Base-by-base conservation (phyloP, 495 filamentous ascomycete genomes). In the Pseudotulostoma volvatum region DNA sequence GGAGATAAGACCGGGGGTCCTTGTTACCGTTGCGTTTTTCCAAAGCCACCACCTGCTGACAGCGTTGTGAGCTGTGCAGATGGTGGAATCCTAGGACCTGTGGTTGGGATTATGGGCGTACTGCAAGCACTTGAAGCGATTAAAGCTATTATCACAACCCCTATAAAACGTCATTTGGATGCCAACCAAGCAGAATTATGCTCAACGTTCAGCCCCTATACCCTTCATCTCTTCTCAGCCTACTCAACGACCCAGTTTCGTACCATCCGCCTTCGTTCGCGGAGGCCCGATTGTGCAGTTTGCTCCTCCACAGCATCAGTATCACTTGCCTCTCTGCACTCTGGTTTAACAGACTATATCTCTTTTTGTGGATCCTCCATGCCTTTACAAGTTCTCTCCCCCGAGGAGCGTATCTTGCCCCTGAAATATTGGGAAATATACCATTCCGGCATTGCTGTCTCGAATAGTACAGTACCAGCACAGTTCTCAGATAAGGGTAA, bases 11-110 rank as follows among this genome's bases (percentile, higher is more conserved):
- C 44, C 8, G 68, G 71, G 18, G 77, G 83, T 0, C 86, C 87
- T 1, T 97, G 90, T 59, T 97, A 97, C 57, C 70, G 90, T 20
- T 97, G 90, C 54, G 73, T 95, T 20, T 97, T 93, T 51, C 81
- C 83, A 0, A 77, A 75, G 35, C 87, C 88, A 1, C 86, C 90
- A 0, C 84, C 86, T 3, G 68, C 82, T 0, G 76, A 76, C 30
- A 81, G 70, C 33, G 74, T 93, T 1, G 62, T 80, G 2, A 79
- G 73, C 39, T 97, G 90, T 53, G 83, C 86, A 9, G 90, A 97
- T 50, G 85, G 84, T 1, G 90, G 90, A 2, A 84, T 97, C 31
- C 43, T 97, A 5, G 90, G 90, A 0, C 83, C 90, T 0, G 88
- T 94, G 0, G 90, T 97, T 0, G 90, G 90, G 1, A 71, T 80